Evolutionary conservation across 139 green algal species (phyloP).

Genomic region (Chlorella sp.): DNA sequence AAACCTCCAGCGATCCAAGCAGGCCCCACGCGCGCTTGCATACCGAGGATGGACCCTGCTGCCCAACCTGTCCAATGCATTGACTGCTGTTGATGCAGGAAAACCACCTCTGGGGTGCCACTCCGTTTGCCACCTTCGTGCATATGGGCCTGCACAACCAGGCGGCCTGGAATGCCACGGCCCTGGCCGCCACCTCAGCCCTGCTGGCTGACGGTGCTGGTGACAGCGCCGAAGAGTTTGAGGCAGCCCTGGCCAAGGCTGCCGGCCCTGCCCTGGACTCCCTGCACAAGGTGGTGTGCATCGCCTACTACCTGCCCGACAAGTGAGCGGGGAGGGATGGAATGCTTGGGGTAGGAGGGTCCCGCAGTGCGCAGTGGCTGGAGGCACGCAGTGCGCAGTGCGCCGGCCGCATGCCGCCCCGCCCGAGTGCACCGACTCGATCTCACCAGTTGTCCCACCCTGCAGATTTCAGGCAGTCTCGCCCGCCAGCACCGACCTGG

Average conservation of each 20-base stretch:
- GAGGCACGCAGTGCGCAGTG: not conserved
- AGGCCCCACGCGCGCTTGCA: not conserved
- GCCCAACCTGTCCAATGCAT: no score
- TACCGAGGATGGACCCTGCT: no score
- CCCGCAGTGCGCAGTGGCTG: not conserved
- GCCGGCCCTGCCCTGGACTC: not conserved
- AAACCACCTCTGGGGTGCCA: constrained; percentile 7
- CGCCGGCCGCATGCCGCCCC: no score
- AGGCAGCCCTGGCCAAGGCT: not conserved
- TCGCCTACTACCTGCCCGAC: constrained; percentile 19
- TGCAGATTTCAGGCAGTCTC: not conserved
- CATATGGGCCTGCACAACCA: not conserved
- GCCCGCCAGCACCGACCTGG: not conserved
- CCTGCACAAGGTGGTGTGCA: constrained; percentile 1
- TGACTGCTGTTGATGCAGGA: no score
- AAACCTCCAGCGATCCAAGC: no score
- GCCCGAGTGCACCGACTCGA: no score
- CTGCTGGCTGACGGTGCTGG: not conserved
- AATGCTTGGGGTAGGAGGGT: no score
- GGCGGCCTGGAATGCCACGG: constrained; percentile 1
- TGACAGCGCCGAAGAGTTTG: not conserved
- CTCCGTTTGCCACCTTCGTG: not conserved
- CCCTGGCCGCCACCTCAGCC: not conserved
- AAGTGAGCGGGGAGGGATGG: not conserved
- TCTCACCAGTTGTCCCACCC: not conserved